Evolutionary conservation across 306 rosid species (phyloP), one percentile per base, ranked within the genome.

Genomic region (Geum urbanum): DNA sequence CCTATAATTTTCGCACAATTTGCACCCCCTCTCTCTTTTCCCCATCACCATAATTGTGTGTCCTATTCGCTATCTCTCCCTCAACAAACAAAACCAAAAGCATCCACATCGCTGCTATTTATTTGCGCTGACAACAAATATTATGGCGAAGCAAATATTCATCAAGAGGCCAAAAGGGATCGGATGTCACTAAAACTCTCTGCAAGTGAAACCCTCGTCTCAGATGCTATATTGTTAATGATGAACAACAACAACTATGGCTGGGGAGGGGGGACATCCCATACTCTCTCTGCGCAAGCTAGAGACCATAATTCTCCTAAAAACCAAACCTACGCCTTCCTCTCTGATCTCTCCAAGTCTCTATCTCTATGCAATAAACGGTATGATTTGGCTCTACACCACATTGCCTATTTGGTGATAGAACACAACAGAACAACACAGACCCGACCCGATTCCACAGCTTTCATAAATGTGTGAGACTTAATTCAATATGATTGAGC

Each of bases 241-340:
- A 44, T 71, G 79, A 72, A 40, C 68, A 71, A 27, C n/a, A 57
- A 32, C 37, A 27, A 27, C 32, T 27, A 27, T n/a, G n/a, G n/a
- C n/a, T n/a, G n/a, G 18, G n/a, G 6, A n/a, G 3, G 51, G 62
- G 69, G 72, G 61, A 75, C 76, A 71, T 67, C 78, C 67, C 78
- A 58, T 32, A 27, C 32, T 80, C 58, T 52, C 46, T 79, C 69
- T 78, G 86, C 37, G 37, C 37, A 24, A 24, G 37, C 37, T 80
- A 72, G 75, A 81, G 77, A 70, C 81, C 59, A 72, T 66, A 83
- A 72, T 80, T 80, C 85, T 74, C 81, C 79, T 70, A 76, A 32
- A 32, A 2, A 76, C 78, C 63, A 37, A 69, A 76, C 80, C 66
- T 63, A 64, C 44, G 67, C 79, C 80, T 46, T 57, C 80, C 78